phyloP scores from a whole-genome alignment of 2,329 filamentous ascomycete species.

The Hypoxylon sp. region DNA sequence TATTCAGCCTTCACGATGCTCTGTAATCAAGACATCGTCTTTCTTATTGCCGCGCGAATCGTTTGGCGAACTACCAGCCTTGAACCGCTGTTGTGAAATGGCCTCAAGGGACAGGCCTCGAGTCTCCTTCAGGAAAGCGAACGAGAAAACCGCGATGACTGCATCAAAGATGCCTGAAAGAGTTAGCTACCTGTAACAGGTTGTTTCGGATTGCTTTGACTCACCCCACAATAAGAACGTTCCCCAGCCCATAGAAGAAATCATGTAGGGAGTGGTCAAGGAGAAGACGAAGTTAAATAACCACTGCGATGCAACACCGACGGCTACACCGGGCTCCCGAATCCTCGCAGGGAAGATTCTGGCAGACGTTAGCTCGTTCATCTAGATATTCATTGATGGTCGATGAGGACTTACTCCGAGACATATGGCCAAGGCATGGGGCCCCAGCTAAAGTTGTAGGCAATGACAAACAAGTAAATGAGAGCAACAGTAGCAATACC shows the following conservation, averaged over 20 bases:
- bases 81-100: conserved; percentile 51
- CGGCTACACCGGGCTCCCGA: conserved; percentile 59
- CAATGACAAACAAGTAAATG: conserved; percentile 66
- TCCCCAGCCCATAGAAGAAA: conserved; percentile 59
- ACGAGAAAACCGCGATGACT: conserved; percentile 58
- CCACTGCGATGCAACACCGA: conserved; percentile 62
- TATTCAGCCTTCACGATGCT: conserved; percentile 26
- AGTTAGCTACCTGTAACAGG: not conserved
- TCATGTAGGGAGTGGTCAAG: conserved; percentile 62
- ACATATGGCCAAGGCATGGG: conserved; percentile 64
- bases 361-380: conserved; percentile 17
- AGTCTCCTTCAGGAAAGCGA: conserved; percentile 73
- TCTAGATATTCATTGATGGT: conserved; percentile 52
- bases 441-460: conserved; percentile 64
- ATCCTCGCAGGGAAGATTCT: conserved; percentile 62
- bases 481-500: conserved; percentile 64
- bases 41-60: conserved; percentile 27
- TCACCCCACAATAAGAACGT: conserved; percentile 61
- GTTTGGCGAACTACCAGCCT: conserved; percentile 29
- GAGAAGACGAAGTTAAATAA: conserved; percentile 63
- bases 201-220: not conserved
- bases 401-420: conserved; percentile 52
- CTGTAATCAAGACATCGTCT: conserved; percentile 15
- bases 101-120: conserved; percentile 76
- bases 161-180: conserved; percentile 53